These are phyloP conservation scores for Penicillium robsamsonii DNA, from an alignment of 495 filamentous ascomycete genomes.

Conservation along the genomic window DNA sequence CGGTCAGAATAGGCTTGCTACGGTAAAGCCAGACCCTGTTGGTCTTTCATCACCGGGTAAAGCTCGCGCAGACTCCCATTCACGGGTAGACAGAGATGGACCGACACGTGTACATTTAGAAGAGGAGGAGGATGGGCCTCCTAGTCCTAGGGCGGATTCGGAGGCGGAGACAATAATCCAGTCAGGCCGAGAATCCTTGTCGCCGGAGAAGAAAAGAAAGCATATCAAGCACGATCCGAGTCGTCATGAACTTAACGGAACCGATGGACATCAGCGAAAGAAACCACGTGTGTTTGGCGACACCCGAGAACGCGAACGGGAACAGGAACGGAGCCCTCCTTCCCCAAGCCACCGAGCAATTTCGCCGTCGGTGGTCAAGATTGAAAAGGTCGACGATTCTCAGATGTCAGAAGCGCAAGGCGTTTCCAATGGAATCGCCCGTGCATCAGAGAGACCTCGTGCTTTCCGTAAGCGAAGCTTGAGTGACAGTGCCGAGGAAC, in stretches of 20 bases:
- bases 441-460: constrained; percentile 19
- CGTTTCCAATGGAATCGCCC: constrained; percentile 18
- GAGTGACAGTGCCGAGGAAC: constrained; percentile 42
- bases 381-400: constrained; percentile 38
- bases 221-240: constrained; percentile 62
- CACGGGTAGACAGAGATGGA: constrained; percentile 24
- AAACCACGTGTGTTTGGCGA: constrained; percentile 34
- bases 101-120: constrained; percentile 24
- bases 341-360: constrained; percentile 31
- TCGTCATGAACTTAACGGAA: constrained; percentile 27
- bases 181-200: constrained; percentile 67
- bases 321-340: constrained; percentile 25
- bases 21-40: constrained; percentile 34
- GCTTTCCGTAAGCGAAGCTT: constrained; percentile 42
- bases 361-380: constrained; percentile 35
- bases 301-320: constrained; percentile 16
- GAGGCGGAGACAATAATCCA: constrained; percentile 81
- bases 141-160: constrained; percentile 57
- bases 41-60: constrained; percentile 30
- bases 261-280: constrained; percentile 55
- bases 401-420: constrained; percentile 25
- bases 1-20: constrained; percentile 37
- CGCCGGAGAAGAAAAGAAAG: constrained; percentile 66
- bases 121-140: constrained; percentile 34
- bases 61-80: constrained; percentile 16